Conservation (phyloP, 2,329 filamentous ascomycete species). For the Purpureocillium takamizusanense region DNA sequence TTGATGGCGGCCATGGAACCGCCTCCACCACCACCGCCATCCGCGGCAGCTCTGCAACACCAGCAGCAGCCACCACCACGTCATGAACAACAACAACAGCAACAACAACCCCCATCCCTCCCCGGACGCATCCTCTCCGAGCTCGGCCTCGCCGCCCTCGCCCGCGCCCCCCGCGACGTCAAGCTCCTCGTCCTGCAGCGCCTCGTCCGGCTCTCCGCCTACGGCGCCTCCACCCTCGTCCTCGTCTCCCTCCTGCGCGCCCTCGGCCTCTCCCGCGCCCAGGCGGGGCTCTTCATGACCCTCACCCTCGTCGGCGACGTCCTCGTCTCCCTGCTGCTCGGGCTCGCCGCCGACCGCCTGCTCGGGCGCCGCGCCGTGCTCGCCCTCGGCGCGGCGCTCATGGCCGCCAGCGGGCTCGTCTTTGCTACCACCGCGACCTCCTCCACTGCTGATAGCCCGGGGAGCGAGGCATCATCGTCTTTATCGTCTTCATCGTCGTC, state of each 20-base stretch:
- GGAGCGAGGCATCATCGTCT: too few species aligned
- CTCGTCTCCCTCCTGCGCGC: constrained; percentile 46
- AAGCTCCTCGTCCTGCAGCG: constrained; percentile 50
- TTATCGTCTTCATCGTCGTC: too few species aligned
- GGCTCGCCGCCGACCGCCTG: constrained; percentile 44
- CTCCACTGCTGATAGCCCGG: too few species aligned
- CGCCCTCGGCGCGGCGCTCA: constrained; percentile 42
- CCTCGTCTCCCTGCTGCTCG: constrained; percentile 48
- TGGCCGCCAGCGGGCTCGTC: constrained; percentile 44
- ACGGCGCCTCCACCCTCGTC: constrained; percentile 48
- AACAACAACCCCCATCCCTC: not conserved
- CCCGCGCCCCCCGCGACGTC: constrained; percentile 29
- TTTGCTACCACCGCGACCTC: constrained; percentile 46
- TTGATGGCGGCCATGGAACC: too few species aligned
- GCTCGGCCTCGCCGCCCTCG: constrained; percentile 16
- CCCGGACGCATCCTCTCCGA: constrained; percentile 10
- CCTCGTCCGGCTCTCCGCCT: constrained; percentile 54
- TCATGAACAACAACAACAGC: not conserved
- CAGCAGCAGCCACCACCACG: too few species aligned
- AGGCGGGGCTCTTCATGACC: constrained; percentile 57
- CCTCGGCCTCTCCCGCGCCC: constrained; percentile 38
- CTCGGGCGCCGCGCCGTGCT: constrained; percentile 47
- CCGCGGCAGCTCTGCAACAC: too few species aligned
- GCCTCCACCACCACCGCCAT: too few species aligned
- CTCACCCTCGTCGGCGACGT: constrained; percentile 53